phyloP scores from a whole-genome alignment of 2,329 filamentous ascomycete genomes.

The Trichoderma sp. region DNA sequence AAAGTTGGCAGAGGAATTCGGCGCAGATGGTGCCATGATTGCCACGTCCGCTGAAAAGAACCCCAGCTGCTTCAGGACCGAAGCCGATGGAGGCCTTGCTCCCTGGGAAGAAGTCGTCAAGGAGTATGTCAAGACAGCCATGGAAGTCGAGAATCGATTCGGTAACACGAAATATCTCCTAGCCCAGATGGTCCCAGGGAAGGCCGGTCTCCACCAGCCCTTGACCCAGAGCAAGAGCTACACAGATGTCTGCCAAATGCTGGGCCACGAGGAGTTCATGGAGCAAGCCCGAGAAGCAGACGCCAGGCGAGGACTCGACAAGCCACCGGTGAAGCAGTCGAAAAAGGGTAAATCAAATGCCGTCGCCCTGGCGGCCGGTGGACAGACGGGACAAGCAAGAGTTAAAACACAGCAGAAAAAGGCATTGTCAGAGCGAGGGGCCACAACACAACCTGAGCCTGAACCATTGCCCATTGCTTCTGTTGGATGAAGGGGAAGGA shows the following conservation, averaged over 20 bases:
- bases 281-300: slow-evolving; percentile 66
- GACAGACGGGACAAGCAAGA: slow-evolving; percentile 42
- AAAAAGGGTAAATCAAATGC: slow-evolving; percentile 34
- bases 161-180: slow-evolving; percentile 93
- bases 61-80: slow-evolving; percentile 75
- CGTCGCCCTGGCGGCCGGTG: slow-evolving; percentile 48
- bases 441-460: slow-evolving; percentile 22
- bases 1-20: slow-evolving; percentile 69
- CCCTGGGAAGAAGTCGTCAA: slow-evolving; percentile 75
- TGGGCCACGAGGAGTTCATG: slow-evolving; percentile 63
- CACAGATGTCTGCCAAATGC: slow-evolving; percentile 59
- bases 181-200: slow-evolving; percentile 80
- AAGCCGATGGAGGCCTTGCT: slow-evolving; percentile 65
- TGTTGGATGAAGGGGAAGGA: slow-evolving; percentile 15
- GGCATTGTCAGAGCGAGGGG: slow-evolving; percentile 36
- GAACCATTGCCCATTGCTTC: slow-evolving; percentile 28
- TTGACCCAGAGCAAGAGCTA: slow-evolving; percentile 70
- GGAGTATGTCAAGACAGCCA: slow-evolving; percentile 67
- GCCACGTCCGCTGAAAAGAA: slow-evolving; percentile 90
- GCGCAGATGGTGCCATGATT: slow-evolving; percentile 96
- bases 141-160: slow-evolving; percentile 81
- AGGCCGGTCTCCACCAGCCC: slow-evolving; percentile 58
- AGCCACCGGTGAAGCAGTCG: slow-evolving; percentile 37
- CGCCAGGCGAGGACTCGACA: slow-evolving; percentile 55
- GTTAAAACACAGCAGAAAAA: slow-evolving; percentile 34